A percentile compares a stretch with the other conserved stretches of the same genome.
Conservation (phyloP, 2,329 filamentous ascomycete genomes). For the Diaporthe citrichinensis region DNA sequence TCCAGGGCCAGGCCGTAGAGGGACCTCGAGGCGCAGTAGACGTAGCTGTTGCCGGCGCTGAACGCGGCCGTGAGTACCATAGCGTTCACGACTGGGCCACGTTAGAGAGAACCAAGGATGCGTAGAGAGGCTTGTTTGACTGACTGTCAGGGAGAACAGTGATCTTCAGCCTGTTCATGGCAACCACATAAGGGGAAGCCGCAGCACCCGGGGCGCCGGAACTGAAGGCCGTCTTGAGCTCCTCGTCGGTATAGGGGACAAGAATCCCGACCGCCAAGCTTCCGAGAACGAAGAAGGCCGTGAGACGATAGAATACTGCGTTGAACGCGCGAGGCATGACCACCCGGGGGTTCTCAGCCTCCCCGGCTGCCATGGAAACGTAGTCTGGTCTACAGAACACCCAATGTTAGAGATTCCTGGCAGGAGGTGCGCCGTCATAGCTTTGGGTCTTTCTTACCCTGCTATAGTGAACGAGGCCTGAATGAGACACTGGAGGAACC, state of each 20-base stretch:
- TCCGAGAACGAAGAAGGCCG: conserved; percentile 79
- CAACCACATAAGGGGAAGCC: conserved; percentile 62
- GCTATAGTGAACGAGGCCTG: conserved; percentile 78
- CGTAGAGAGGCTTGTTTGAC: background rate
- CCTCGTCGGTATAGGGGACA: conserved; percentile 70
- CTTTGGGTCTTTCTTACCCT: conserved; percentile 47
- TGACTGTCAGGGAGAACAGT: conserved; percentile 64
- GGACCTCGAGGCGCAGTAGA: conserved; percentile 65
- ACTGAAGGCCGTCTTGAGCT: conserved; percentile 66
- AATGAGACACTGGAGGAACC: conserved; percentile 82
- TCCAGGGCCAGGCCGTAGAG: conserved; percentile 65
- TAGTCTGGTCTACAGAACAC: conserved; percentile 68
- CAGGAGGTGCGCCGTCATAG: no score
- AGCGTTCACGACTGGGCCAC: conserved; percentile 67
- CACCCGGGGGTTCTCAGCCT: conserved; percentile 75
- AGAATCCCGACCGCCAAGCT: conserved; percentile 72
- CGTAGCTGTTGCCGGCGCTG: conserved; percentile 63
- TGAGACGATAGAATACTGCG: conserved; percentile 80
- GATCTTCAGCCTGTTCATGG: conserved; percentile 56
- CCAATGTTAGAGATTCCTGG: background rate
- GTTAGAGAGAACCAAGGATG: background rate
- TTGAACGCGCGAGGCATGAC: conserved; percentile 80
- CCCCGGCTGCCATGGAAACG: conserved; percentile 68
- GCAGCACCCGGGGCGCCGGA: conserved; percentile 63
- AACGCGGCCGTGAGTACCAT: conserved; percentile 52